Conservation (phyloP, 768 basidiomycete species). For the Serendipita vermifera region DNA sequence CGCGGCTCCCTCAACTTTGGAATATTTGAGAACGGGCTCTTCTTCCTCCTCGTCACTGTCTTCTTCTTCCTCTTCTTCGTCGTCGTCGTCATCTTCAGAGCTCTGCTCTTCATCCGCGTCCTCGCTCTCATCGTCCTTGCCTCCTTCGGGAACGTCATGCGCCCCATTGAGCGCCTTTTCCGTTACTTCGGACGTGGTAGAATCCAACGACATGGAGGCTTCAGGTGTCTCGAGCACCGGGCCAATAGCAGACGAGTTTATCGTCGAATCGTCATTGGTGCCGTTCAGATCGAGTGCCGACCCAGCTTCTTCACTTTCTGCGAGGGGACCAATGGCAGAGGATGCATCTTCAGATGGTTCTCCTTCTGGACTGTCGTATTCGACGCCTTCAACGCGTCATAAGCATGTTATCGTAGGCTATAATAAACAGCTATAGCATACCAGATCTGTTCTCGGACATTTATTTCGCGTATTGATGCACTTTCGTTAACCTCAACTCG, state of each 20-base stretch:
- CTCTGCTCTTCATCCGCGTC: slow-evolving; percentile 14
- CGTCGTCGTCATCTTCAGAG: slow-evolving; percentile 27
- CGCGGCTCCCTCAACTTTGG: slow-evolving; percentile 57
- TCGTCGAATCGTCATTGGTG: background rate
- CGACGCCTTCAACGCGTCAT: too few relatives aligned
- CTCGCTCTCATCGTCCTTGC: slow-evolving; percentile 13
- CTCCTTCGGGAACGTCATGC: slow-evolving; percentile 3
- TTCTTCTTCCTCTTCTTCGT: slow-evolving; percentile 39
- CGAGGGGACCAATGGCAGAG: background rate
- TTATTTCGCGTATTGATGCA: too few relatives aligned
- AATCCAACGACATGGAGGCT: background rate
- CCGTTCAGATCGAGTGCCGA: background rate
- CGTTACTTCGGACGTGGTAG: background rate
- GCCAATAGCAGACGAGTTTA: background rate
- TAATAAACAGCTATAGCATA: too few relatives aligned
- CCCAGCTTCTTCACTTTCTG: background rate
- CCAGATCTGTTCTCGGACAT: too few relatives aligned
- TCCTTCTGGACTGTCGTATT: slow-evolving; percentile 2
- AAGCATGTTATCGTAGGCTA: too few relatives aligned
- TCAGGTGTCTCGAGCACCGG: background rate
- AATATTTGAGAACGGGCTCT: slow-evolving; percentile 86
- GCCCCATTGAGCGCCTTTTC: background rate
- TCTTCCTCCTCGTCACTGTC: slow-evolving; percentile 70
- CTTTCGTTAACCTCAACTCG: too few relatives aligned
- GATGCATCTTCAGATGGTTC: slow-evolving; percentile 6